These are phyloP conservation scores for Tritrichomonas foetus DNA, from an alignment of 208 protist species.

Conservation along the genomic window DNA sequence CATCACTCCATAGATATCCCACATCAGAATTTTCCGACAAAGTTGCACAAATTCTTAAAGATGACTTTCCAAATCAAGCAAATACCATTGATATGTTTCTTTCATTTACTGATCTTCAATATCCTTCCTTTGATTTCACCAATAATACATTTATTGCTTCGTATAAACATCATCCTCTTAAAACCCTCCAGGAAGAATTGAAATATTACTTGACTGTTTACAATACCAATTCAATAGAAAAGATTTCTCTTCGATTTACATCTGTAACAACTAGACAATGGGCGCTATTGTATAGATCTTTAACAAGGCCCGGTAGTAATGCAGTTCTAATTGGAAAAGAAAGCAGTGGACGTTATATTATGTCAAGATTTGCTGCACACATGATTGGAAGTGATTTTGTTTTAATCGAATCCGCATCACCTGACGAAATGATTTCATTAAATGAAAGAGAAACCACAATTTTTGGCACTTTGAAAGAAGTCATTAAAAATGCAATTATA, in stretches of 20 bases:
- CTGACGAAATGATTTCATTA: neutral
- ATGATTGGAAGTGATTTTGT: neutral
- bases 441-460: neutral
- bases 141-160: neutral
- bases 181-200: neutral
- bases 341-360: neutral
- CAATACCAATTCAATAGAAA: neutral
- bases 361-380: neutral
- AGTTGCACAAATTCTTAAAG: neutral
- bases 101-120: neutral
- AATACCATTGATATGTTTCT: neutral
- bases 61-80: neutral
- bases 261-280: neutral
- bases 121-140: neutral
- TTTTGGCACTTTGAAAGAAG: neutral
- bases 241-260: neutral
- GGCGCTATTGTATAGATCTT: neutral
- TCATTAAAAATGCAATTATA: neutral
- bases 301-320: neutral
- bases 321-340: neutral
- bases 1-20: neutral
- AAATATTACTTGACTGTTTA: neutral
- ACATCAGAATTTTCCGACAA: neutral
- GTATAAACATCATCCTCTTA: neutral
- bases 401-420: neutral